Evolutionary conservation across 257 asterid genomes (phyloP).

Genomic region (Jaltomata sinuosa): DNA sequence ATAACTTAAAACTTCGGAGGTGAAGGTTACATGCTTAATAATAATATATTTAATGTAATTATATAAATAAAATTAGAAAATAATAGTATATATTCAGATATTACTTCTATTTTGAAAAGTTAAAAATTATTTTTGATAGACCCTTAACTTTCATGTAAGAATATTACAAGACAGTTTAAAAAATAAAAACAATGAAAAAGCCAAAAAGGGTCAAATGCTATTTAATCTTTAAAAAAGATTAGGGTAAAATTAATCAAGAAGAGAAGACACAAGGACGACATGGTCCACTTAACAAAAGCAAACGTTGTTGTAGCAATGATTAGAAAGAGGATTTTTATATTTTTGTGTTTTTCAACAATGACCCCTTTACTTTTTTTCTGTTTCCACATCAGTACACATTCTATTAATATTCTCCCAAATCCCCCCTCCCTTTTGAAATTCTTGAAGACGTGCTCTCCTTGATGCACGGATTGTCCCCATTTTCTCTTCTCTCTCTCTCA

Average conservation of each 20-base stretch:
- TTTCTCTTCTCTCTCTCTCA: not conserved
- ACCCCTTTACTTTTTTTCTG: not conserved
- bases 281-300: conserved; percentile 33
- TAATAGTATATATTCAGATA: too few relatives aligned
- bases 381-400: not conserved
- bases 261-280: not conserved
- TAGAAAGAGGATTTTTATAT: conserved; percentile 19
- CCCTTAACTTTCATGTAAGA: too few relatives aligned
- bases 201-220: not conserved
- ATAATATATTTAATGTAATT: too few relatives aligned
- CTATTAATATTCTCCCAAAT: not conserved
- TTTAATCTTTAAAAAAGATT: not conserved
- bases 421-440: not conserved
- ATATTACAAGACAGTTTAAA: too few relatives aligned
- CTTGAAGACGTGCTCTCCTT: conserved; percentile 1
- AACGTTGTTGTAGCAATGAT: conserved; percentile 33
- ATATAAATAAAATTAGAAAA: too few relatives aligned
- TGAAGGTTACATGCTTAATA: too few relatives aligned
- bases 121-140: too few relatives aligned
- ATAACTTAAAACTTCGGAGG: too few relatives aligned
- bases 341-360: not conserved
- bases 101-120: too few relatives aligned
- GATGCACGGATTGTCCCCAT: not conserved
- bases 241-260: not conserved
- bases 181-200: too few relatives aligned